Evolutionary conservation across 2,329 filamentous ascomycete species (phyloP).

Genomic region (Aspergillus tamarii): DNA sequence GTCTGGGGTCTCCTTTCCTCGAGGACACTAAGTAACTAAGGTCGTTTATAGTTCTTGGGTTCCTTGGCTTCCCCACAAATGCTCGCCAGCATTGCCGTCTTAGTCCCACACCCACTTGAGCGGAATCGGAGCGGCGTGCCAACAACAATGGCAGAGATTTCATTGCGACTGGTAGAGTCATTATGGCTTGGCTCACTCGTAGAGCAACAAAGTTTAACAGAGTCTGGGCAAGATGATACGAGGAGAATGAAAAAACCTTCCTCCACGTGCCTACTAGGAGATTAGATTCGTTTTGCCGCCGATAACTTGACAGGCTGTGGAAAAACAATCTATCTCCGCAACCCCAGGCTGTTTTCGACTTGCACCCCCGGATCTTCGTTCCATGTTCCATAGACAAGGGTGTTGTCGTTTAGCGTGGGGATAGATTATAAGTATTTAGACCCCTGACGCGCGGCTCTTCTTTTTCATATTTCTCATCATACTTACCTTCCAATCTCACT

Average conservation of each 20-base stretch:
- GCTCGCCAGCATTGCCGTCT: conserved; percentile 9
- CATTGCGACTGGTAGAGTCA: background rate
- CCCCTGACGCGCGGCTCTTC: conserved; percentile 4
- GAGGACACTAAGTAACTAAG: background rate
- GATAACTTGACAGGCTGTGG: conserved; percentile 9
- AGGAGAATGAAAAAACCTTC: background rate
- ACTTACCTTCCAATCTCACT: conserved; percentile 4
- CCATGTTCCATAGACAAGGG: background rate
- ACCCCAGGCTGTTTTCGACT: conserved; percentile 19
- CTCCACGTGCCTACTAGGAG: background rate
- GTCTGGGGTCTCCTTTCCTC: background rate
- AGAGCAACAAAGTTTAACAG: background rate
- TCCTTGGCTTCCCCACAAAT: conserved; percentile 11
- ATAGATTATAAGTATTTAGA: conserved; percentile 8
- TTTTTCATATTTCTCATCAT: conserved; percentile 6
- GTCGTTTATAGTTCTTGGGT: conserved; percentile 4
- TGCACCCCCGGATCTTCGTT: conserved; percentile 10
- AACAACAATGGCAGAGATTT: conserved; percentile 11
- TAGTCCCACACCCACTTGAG: conserved; percentile 3
- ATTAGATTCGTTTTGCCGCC: conserved; percentile 11
- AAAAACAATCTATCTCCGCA: background rate
- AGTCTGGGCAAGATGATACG: background rate
- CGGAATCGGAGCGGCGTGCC: conserved; percentile 14
- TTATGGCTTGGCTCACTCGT: background rate
- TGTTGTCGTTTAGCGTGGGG: background rate